These are phyloP conservation scores for Pistacia vera DNA, from an alignment of 345 rosid species.

Conservation along the genomic window DNA sequence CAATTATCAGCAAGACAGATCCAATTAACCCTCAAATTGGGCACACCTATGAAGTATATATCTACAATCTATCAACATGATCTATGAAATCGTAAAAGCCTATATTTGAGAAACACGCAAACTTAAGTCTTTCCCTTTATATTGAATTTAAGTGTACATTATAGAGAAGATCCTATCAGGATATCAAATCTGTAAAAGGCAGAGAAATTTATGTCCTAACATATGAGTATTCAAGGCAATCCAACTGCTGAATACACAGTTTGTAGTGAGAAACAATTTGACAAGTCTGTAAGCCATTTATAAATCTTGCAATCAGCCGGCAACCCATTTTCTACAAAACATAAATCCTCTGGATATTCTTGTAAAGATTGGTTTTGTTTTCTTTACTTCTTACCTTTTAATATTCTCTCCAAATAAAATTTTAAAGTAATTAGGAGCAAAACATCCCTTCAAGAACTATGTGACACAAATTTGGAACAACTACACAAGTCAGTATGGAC, in stretches of 20 bases:
- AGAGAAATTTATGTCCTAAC: neutral
- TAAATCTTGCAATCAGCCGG: no score
- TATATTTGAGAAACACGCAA: neutral
- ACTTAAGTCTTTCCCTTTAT: neutral
- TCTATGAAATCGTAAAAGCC: neutral
- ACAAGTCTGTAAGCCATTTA: no score
- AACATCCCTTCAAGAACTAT: no score
- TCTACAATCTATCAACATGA: neutral
- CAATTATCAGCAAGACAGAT: neutral
- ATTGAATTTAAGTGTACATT: neutral
- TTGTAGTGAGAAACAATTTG: neutral
- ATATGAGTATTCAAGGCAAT: neutral
- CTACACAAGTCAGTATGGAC: neutral
- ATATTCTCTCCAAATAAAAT: no score
- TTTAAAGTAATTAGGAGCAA: no score
- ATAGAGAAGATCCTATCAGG: neutral
- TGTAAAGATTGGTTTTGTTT: no score
- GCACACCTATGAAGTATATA: neutral
- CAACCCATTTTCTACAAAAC: no score
- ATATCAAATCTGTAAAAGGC: neutral
- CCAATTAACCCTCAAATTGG: neutral
- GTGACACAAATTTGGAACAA: no score
- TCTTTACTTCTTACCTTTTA: no score
- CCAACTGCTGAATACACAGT: neutral
- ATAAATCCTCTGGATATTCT: no score